Conservation (phyloP, 1,284 basidiomycete genomes). For the Cystobasidium pallidum region DNA sequence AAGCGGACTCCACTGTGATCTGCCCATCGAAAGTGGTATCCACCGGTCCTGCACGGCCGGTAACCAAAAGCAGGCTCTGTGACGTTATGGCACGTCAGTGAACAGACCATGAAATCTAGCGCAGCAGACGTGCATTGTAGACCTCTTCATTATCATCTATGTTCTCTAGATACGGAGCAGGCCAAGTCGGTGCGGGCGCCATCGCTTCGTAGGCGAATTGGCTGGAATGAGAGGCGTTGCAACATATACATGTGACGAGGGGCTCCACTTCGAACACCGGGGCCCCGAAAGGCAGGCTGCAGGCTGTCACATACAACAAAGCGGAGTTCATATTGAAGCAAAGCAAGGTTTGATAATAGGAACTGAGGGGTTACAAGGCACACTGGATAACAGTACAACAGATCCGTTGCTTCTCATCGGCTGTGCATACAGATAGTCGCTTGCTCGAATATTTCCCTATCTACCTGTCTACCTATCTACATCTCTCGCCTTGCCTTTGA, state of each 20-base stretch:
- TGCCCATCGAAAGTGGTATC: slow-evolving; percentile 28
- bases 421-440: no score
- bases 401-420: background rate
- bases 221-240: background rate
- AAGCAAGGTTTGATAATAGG: no score
- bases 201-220: background rate
- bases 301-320: no score
- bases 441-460: no score
- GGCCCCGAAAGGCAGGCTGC: no score
- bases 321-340: no score
- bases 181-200: slow-evolving; percentile 37
- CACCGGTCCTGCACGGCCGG: slow-evolving; percentile 36
- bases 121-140: slow-evolving; percentile 22
- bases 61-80: slow-evolving; percentile 29
- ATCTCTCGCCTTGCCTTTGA: slow-evolving; percentile 7
- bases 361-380: no score
- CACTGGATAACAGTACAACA: background rate
- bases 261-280: no score
- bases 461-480: background rate
- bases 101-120: no score
- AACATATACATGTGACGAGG: no score
- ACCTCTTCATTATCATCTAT: slow-evolving; percentile 39
- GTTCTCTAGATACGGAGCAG: slow-evolving; percentile 39
- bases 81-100: background rate
- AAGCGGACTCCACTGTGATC: slow-evolving; percentile 22